Evolutionary conservation across 139 green algal species (phyloP).

Genomic region (Chlamydomonas schloesseri): DNA sequence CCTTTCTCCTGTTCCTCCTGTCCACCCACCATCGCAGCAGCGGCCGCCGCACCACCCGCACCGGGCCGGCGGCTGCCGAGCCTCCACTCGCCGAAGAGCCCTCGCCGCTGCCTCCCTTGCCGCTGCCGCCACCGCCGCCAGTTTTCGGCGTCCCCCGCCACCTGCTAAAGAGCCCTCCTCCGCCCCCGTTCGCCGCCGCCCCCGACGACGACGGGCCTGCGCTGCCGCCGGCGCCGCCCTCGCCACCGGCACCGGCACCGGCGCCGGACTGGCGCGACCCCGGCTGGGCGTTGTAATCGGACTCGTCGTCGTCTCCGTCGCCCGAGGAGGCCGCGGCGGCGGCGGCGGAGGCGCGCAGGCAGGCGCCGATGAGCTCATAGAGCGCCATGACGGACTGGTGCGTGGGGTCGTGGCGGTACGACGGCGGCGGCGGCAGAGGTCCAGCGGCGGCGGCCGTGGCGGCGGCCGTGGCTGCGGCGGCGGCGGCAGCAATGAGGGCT

Average conservation of each 20-base stretch:
- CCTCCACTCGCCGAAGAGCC: background rate
- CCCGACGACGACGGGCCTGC: too few relatives aligned
- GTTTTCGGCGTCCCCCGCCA: too few relatives aligned
- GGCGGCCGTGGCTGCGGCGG: too few relatives aligned
- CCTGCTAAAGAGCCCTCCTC: too few relatives aligned
- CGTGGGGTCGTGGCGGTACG: slow-evolving; percentile 36
- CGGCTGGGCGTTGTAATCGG: background rate
- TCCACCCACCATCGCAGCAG: slow-evolving; percentile 37
- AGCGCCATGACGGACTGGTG: slow-evolving; percentile 55
- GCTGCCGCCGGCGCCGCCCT: too few relatives aligned
- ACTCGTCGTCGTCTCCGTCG: background rate
- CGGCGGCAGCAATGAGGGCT: too few relatives aligned
- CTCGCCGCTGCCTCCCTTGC: background rate
- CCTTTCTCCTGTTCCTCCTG: too few relatives aligned
- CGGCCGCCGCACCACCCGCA: background rate
- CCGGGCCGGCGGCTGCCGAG: background rate
- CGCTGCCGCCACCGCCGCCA: background rate
- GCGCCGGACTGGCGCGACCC: too few relatives aligned
- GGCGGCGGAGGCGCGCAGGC: slow-evolving; percentile 1
- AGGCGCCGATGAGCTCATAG: slow-evolving; percentile 59
- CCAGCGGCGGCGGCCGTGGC: too few relatives aligned
- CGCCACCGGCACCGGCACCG: too few relatives aligned
- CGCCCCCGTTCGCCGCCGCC: too few relatives aligned
- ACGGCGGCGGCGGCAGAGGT: slow-evolving; percentile 18
- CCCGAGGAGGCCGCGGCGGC: background rate